phyloP scores from a whole-genome alignment of 1,139 yeast genomes.

The Pichia inconspicua region DNA sequence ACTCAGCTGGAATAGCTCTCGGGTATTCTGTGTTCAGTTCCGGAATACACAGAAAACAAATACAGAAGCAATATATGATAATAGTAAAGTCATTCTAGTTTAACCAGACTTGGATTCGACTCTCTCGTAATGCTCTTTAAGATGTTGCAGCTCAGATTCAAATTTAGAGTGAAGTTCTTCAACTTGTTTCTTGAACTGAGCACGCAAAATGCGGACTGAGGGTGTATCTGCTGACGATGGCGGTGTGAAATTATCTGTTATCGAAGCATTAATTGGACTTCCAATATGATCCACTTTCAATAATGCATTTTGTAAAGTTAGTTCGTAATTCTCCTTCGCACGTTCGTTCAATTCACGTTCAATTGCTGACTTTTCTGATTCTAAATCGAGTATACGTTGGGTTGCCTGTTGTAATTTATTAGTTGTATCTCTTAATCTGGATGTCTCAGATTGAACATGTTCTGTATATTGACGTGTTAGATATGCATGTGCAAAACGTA shows the following conservation, averaged over 20 bases:
- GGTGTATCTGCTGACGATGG: constrained; percentile 13
- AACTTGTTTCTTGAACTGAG: constrained; percentile 65
- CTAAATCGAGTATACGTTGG: not conserved
- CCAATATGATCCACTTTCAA: constrained; percentile 46
- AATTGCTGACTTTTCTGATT: constrained; percentile 7
- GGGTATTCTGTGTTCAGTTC: not conserved
- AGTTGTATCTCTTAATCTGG: constrained; percentile 1
- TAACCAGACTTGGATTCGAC: too few relatives aligned
- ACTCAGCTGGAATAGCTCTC: not conserved
- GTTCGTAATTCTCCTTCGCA: constrained; percentile 38
- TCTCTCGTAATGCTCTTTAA: not conserved
- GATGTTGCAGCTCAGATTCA: constrained; percentile 26
- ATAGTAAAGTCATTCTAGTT: too few relatives aligned
- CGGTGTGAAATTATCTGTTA: not conserved
- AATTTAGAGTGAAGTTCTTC: constrained; percentile 56
- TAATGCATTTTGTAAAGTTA: constrained; percentile 42
- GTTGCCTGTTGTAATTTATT: constrained; percentile 1
- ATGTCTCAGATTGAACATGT: constrained; percentile 25
- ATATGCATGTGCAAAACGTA: constrained; percentile 58
- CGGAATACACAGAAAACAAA: not conserved
- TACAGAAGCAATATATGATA: too few relatives aligned
- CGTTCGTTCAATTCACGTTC: constrained; percentile 32
- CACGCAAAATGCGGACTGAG: constrained; percentile 39
- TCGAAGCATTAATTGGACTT: not conserved
- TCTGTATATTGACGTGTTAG: constrained; percentile 53